A percentile compares a stretch with the other conserved stretches of the same genome.
phyloP scores from a whole-genome alignment of 2,329 filamentous ascomycete genomes.

The Pleurostoma richardsiae region DNA sequence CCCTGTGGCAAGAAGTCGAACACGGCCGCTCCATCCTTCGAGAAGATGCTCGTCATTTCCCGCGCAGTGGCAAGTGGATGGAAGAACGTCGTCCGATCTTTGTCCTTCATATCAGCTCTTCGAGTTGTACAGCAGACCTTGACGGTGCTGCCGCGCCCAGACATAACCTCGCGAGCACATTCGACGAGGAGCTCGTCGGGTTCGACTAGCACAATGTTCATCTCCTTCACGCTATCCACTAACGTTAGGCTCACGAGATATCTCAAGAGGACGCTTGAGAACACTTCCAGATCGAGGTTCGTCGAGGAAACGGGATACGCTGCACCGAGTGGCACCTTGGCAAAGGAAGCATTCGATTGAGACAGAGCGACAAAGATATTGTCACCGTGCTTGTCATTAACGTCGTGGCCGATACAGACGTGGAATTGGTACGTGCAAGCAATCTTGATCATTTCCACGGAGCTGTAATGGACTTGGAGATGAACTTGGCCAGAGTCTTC shows the following conservation, averaged over 20 bases:
- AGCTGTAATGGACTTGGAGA: slow-evolving; percentile 31
- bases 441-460: slow-evolving; percentile 19
- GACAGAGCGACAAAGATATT: slow-evolving; percentile 21
- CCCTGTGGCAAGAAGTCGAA: slow-evolving; percentile 24
- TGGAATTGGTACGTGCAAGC: slow-evolving; percentile 11
- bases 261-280: slow-evolving; percentile 16
- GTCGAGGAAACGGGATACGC: too few species aligned
- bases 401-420: slow-evolving; percentile 25
- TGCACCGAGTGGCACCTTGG: slow-evolving; percentile 12
- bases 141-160: slow-evolving; percentile 6
- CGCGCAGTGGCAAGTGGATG: slow-evolving; percentile 6
- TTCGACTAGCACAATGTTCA: slow-evolving; percentile 24
- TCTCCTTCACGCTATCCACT: slow-evolving; percentile 2
- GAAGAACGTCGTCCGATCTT: neutral
- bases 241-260: slow-evolving; percentile 15
- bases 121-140: slow-evolving; percentile 15
- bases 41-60: slow-evolving; percentile 22
- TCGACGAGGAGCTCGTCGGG: slow-evolving; percentile 22
- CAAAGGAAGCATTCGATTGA: slow-evolving; percentile 25
- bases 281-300: slow-evolving; percentile 7
- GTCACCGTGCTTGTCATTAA: neutral
- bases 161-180: slow-evolving; percentile 16
- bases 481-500: slow-evolving; percentile 3
- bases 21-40: slow-evolving; percentile 13
- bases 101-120: neutral